Percentiles rank a stretch among this genome's conserved stretches.
These are phyloP conservation scores for Mucor sp. DNA, from an alignment of 371 early-diverging fungal genomes.

Conservation along the genomic window DNA sequence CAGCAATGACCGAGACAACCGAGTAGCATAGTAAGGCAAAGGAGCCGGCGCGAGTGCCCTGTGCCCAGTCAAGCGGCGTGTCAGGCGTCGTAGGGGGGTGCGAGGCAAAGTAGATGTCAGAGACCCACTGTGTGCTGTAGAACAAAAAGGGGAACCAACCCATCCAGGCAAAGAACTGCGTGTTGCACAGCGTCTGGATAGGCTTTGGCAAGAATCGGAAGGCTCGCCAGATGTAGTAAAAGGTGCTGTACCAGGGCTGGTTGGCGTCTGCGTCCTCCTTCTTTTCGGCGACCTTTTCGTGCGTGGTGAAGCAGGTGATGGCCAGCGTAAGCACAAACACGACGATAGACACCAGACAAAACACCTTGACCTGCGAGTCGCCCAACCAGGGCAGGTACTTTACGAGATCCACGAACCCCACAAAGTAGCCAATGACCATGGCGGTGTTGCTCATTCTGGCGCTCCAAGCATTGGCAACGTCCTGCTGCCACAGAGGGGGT, in stretches of 20 bases:
- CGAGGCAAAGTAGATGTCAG: slow-evolving; percentile 51
- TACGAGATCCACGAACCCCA: slow-evolving; percentile 68
- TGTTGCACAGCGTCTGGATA: slow-evolving; percentile 71
- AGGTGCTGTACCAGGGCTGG: slow-evolving; percentile 53
- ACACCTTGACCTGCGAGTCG: slow-evolving; percentile 66
- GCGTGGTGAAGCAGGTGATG: slow-evolving; percentile 58
- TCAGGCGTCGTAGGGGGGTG: slow-evolving; percentile 24
- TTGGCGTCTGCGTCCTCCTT: slow-evolving; percentile 25
- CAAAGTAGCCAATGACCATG: slow-evolving; percentile 69
- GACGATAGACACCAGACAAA: slow-evolving; percentile 63
- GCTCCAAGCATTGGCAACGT: slow-evolving; percentile 67
- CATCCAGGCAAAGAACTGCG: slow-evolving; percentile 87
- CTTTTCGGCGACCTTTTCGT: slow-evolving; percentile 42
- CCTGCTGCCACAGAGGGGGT: slow-evolving; percentile 65
- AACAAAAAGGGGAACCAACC: slow-evolving; percentile 85
- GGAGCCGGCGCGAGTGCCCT: slow-evolving; percentile 68
- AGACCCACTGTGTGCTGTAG: slow-evolving; percentile 61
- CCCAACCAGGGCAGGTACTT: slow-evolving; percentile 64
- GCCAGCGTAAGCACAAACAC: slow-evolving; percentile 55
- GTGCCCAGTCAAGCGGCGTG: slow-evolving; percentile 34
- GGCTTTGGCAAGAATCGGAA: slow-evolving; percentile 62
- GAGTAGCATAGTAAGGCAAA: slow-evolving; percentile 70
- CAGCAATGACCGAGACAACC: slow-evolving; percentile 60
- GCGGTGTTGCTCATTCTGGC: slow-evolving; percentile 70
- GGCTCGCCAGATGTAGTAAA: slow-evolving; percentile 61